Percentiles rank a stretch among this genome's conserved stretches.
These are phyloP conservation scores for Cordyceps tenuipes DNA, from an alignment of 2,329 filamentous ascomycete species.

Conservation along the genomic window DNA sequence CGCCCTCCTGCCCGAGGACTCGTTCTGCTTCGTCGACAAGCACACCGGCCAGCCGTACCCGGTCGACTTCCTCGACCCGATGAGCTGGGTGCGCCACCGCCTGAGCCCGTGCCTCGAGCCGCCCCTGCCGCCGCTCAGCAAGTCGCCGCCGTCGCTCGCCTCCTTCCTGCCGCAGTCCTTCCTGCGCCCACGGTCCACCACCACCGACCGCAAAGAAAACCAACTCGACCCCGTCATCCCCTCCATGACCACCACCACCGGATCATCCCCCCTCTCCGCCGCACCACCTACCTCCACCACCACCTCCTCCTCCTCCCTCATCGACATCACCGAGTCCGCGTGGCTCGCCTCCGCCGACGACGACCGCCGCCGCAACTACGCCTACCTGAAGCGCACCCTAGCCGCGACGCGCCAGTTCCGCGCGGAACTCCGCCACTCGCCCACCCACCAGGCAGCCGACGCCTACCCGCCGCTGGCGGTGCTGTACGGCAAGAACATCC, in stretches of 20 bases:
- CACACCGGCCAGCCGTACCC: constrained; percentile 70
- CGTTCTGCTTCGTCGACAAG: constrained; percentile 80
- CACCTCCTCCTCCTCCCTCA: background rate
- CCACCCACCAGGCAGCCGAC: constrained; percentile 55
- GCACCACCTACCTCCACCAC: too few relatives aligned
- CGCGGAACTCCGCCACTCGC: constrained; percentile 56
- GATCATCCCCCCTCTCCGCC: background rate
- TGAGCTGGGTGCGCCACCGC: constrained; percentile 71
- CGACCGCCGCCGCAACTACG: constrained; percentile 29
- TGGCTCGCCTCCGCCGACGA: constrained; percentile 17
- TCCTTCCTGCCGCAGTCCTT: constrained; percentile 36
- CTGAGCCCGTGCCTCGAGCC: constrained; percentile 70
- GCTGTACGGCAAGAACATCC: constrained; percentile 79
- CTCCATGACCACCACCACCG: constrained; percentile 17
- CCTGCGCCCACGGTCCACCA: constrained; percentile 37
- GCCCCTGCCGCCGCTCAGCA: constrained; percentile 45
- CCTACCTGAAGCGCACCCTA: constrained; percentile 70
- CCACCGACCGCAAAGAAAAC: constrained; percentile 39
- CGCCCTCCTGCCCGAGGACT: constrained; percentile 75
- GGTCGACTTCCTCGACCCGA: constrained; percentile 73
- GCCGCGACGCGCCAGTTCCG: constrained; percentile 67
- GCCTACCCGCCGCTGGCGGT: constrained; percentile 73
- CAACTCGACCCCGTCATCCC: constrained; percentile 17
- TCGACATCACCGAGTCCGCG: constrained; percentile 11
- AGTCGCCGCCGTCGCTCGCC: constrained; percentile 36